These are phyloP conservation scores for Blastocystis sp. DNA, from an alignment of 352 stramenopile species.

Conservation along the genomic window DNA sequence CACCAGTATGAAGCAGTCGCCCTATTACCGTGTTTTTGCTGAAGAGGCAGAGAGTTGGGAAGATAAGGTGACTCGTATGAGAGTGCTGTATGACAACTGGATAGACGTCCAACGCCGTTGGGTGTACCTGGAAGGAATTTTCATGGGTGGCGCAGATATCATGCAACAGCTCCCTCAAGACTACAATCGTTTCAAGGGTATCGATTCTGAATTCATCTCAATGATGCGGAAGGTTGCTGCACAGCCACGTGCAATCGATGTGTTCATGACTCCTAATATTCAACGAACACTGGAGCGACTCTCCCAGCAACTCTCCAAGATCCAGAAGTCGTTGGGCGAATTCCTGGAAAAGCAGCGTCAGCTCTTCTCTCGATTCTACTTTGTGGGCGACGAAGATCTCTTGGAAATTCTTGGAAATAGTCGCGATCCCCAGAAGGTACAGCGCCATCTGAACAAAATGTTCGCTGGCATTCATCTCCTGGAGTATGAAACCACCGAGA, in stretches of 20 bases:
- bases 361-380: constrained; percentile 93
- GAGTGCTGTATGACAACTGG: constrained; percentile 95
- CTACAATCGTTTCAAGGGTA: constrained; percentile 92
- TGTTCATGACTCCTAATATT: constrained; percentile 70
- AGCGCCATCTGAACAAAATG: constrained; percentile 95
- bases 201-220: constrained; percentile 95
- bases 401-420: constrained; percentile 99
- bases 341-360: constrained; percentile 96
- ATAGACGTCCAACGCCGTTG: constrained; percentile 98
- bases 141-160: constrained; percentile 85
- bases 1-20: constrained; percentile 94
- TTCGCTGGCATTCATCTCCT: constrained; percentile 92
- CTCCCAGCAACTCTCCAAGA: constrained; percentile 94
- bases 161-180: constrained; percentile 96
- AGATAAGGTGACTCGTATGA: constrained; percentile 89
- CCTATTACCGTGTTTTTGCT: constrained; percentile 96
- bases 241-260: constrained; percentile 91
- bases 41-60: constrained; percentile 93
- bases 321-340: constrained; percentile 96
- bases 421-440: constrained; percentile 92
- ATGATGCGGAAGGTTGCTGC: constrained; percentile 93
- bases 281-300: constrained; percentile 84
- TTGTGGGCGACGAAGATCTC: constrained; percentile 99
- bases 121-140: constrained; percentile 99
- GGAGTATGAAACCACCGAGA: constrained; percentile 70